Evolutionary conservation across 176 grass and related monocot genomes (phyloP), one percentile per base, ranked within the genome.

Genomic region (Metroxylon sagu): DNA sequence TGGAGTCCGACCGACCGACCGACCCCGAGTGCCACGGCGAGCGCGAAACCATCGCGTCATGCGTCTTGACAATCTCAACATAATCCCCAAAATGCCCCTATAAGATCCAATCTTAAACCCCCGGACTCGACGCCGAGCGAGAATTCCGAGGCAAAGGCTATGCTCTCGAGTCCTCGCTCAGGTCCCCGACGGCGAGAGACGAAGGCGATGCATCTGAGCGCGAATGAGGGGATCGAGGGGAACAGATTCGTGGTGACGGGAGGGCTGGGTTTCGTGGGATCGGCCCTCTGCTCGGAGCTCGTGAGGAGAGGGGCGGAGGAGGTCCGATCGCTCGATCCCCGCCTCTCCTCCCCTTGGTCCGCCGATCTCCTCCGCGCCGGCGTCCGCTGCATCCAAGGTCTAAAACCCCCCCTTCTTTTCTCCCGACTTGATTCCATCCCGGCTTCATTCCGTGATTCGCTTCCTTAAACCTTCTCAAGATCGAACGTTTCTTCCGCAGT

Each of bases 141-240:
- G 35, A 43, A 43, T 10, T 2, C 7, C 35, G 35, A 43, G 21
- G 21, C 21, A 23, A 23, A 23, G 1, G 21, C 21, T 23, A 1
- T 1, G 21, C 21, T 23, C 21, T 23, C 21, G 21, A 43, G 35
- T 12, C 35, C 3, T 43, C 35, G 2, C 35, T 43, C 35, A 14
- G 1, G 35, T 43, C 35, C 2, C 35, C 8, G 35, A 43, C 2
- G 21, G 31, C 19, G 43, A 53, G 31, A 43, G 5, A 2, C 0
- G 17, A 21, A 18, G 60, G 14, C 2, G 35, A 88, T 97, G 92
- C 86, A 89, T 84, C 83, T 85, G 63, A 89, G 86, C 62, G 78
- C 50, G 82, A 79, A 87, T 62, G 82, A 82, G 78, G 92, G 83
- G 57, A 79, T 91, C 67, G 83, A 85, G 73, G 87, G 83, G 54